Base-by-base conservation (phyloP, 208 protist species). In the Wallacemonas sp. region DNA sequence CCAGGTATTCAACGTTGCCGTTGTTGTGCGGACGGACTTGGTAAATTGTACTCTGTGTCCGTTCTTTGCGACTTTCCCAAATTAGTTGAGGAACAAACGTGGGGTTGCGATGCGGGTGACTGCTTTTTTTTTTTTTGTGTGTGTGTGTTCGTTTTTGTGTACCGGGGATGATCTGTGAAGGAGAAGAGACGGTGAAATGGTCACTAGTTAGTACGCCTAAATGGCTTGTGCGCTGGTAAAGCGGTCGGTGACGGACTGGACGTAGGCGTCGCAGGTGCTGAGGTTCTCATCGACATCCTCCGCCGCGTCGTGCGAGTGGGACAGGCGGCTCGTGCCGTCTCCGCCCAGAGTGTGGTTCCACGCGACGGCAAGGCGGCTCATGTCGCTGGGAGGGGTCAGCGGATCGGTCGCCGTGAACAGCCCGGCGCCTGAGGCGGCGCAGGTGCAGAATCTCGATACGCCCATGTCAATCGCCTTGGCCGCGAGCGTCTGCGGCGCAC, bases 381-480 rank as follows among this genome's bases (percentile, higher is more conserved):
- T 62, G 18, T 74, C 69, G 48, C 76, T 62, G 16, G 79, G 61
- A 8, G 72, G 46, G 7, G 76, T 44, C 3, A 80, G 36, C 12
- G 57, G 32, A 10, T 74, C 75, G 2, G 84, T 45, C 25, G 59
- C 52, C 3, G 44, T 5, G 52, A 87, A 89, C 14, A 93, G 44
- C 1, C 59, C 23, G 1, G 50, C 65, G 4, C 25, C 67, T 14
- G 42, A 38, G 3, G 61, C 31, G 12, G 75, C 69, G 41, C 73
- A 84, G 18, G 76, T 82, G 2, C 77, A 79, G 49, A 86, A 76
- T 7, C 63, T 8, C 0, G 64, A 65, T 18, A 89, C 28, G 25
- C 85, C 82, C 20, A 88, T 72, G 42, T 81, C 82, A 1, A 86
- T 50, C 11, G 76, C 79, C 68, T 82, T 87, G 20, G 57, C n/a